Percentiles rank a stretch among this genome's conserved stretches.
These are phyloP conservation scores for Pyrenochaeta sp. DNA, from an alignment of 2,329 filamentous ascomycete species.

Conservation along the genomic window DNA sequence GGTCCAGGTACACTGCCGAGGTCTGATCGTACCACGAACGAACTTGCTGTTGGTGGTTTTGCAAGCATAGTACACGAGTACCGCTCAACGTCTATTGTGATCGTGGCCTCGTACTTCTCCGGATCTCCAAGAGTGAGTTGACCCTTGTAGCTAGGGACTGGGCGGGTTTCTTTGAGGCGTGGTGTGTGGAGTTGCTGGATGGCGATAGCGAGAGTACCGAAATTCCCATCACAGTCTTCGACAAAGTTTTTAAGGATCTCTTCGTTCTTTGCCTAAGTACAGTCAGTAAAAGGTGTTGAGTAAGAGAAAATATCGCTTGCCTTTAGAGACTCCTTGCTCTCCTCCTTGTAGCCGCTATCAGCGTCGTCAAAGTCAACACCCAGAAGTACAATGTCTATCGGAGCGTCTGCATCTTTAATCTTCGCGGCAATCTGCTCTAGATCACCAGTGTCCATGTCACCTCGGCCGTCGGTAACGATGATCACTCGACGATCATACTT, in stretches of 20 bases:
- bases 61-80: constrained; percentile 88
- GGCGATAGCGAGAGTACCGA: constrained; percentile 87
- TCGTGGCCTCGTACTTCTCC: constrained; percentile 73
- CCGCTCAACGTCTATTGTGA: constrained; percentile 86
- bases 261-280: constrained; percentile 73
- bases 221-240: constrained; percentile 72
- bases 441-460: constrained; percentile 75
- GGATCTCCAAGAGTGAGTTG: constrained; percentile 81
- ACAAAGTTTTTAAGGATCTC: constrained; percentile 69
- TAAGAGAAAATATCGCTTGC: constrained; percentile 47
- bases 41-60: constrained; percentile 76
- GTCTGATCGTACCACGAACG: constrained; percentile 69
- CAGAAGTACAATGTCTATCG: constrained; percentile 80
- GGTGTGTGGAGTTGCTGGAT: constrained; percentile 81
- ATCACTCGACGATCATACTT: constrained; percentile 65
- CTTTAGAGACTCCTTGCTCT: constrained; percentile 79
- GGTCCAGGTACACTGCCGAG: constrained; percentile 55
- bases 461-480: constrained; percentile 83
- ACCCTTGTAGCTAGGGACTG: constrained; percentile 82
- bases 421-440: constrained; percentile 74
- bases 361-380: constrained; percentile 93
- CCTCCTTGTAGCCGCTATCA: constrained; percentile 91
- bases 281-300: constrained; percentile 19
- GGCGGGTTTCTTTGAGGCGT: constrained; percentile 76
- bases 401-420: constrained; percentile 70